A percentile compares a stretch with the other conserved stretches of the same genome.
phyloP scores from a whole-genome alignment of 495 filamentous ascomycete genomes.

The Neurospora sp. region DNA sequence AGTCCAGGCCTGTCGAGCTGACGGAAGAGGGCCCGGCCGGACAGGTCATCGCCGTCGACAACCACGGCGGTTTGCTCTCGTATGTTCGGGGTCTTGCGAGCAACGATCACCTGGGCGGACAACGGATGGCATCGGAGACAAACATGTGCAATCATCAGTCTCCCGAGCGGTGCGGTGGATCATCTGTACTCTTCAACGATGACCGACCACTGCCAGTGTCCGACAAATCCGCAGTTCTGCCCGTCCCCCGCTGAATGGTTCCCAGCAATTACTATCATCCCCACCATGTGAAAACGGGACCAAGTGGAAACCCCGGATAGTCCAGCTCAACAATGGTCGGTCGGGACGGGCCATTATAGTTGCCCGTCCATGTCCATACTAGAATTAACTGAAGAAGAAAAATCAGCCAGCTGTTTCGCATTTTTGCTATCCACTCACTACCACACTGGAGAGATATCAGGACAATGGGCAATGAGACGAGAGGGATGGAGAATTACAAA shows the following conservation, averaged over 20 bases:
- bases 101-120: neutral
- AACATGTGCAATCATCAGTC: neutral
- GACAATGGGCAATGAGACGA: neutral
- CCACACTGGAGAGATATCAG: neutral
- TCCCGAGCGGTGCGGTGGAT: neutral
- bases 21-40: neutral
- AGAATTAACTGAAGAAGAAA: neutral
- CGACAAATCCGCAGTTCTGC: neutral
- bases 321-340: neutral
- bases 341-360: neutral
- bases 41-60: neutral
- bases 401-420: neutral
- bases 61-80: neutral
- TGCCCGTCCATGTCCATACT: neutral
- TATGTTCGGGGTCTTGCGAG: neutral
- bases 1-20: neutral
- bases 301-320: neutral
- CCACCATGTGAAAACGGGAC: neutral
- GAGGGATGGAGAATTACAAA: neutral
- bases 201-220: neutral
- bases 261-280: neutral
- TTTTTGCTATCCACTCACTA: neutral
- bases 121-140: neutral
- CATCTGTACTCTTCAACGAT: neutral
- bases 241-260: neutral